These are phyloP conservation scores for Geranium rotundifolium DNA, from an alignment of 345 rosid genomes.

Conservation along the genomic window DNA sequence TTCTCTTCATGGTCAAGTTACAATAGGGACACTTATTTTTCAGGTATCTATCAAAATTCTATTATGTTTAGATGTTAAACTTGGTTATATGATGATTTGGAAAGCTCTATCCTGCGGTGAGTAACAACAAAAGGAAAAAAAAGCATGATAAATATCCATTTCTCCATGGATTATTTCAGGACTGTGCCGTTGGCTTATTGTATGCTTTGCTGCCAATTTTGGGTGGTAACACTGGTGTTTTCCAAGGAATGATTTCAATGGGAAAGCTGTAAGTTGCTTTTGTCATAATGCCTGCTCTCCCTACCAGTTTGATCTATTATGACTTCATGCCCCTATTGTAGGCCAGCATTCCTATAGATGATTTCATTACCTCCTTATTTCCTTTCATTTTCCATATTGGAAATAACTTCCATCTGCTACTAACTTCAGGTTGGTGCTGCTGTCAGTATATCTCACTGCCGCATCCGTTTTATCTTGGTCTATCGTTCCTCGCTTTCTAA, in stretches of 20 bases:
- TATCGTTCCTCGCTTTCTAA: constrained; percentile 89
- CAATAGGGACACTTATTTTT: constrained; percentile 90
- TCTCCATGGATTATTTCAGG: constrained; percentile 35
- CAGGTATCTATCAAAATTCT: constrained; percentile 44
- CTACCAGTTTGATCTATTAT: not conserved
- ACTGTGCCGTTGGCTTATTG: constrained; percentile 89
- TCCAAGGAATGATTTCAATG: constrained; percentile 81
- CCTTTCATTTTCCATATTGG: not conserved
- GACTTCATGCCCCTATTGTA: not conserved
- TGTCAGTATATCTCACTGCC: constrained; percentile 63
- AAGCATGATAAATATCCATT: not conserved
- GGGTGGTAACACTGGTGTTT: constrained; percentile 84
- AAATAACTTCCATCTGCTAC: not conserved
- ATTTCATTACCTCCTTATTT: not conserved
- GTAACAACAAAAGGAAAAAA: too few species aligned
- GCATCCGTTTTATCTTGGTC: constrained; percentile 87
- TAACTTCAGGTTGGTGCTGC: constrained; percentile 56
- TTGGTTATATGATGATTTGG: constrained; percentile 3
- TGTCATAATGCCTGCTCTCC: not conserved
- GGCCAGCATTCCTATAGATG: not conserved
- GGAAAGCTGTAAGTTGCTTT: constrained; percentile 70
- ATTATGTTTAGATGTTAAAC: constrained; percentile 3
- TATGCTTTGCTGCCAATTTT: constrained; percentile 94
- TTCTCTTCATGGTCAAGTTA: constrained; percentile 93
- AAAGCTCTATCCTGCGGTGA: constrained; percentile 4